These are phyloP conservation scores for Ogataea pignaliae DNA, from an alignment of 805 yeast species.

Conservation along the genomic window DNA sequence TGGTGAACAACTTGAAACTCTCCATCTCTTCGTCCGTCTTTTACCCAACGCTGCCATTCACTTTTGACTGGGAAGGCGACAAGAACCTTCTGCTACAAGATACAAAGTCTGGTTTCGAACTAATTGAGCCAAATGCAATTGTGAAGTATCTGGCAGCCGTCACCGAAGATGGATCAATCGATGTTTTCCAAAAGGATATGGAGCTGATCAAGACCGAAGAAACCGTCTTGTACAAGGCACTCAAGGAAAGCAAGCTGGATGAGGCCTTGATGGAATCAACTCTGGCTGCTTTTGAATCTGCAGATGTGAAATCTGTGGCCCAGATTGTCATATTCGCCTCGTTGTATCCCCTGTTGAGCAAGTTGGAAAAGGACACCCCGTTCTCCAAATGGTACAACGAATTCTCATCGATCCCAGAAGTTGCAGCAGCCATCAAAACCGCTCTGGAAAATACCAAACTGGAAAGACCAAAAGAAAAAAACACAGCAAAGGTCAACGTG, in stretches of 20 bases:
- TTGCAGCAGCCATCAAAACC: constrained; percentile 40
- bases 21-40: constrained; percentile 37
- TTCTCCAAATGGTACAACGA: constrained; percentile 37
- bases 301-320: constrained; percentile 38
- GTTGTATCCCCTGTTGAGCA: constrained; percentile 40
- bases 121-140: constrained; percentile 65
- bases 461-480: constrained; percentile 36
- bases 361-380: constrained; percentile 12
- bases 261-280: constrained; percentile 4
- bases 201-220: constrained; percentile 40
- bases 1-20: constrained; percentile 40
- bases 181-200: constrained; percentile 13
- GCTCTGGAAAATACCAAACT: constrained; percentile 45
- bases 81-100: constrained; percentile 24
- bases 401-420: constrained; percentile 35
- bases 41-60: constrained; percentile 24
- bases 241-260: constrained; percentile 33
- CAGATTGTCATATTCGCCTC: constrained; percentile 59
- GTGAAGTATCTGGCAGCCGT: constrained; percentile 53
- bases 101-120: constrained; percentile 39
- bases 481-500: constrained; percentile 35
- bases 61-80: constrained; percentile 19
- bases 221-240: constrained; percentile 35
- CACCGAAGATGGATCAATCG: constrained; percentile 9
- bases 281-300: constrained; percentile 14